Base-by-base conservation (phyloP, 2,329 filamentous ascomycete species). In the Verticillium nonalfalfae region DNA sequence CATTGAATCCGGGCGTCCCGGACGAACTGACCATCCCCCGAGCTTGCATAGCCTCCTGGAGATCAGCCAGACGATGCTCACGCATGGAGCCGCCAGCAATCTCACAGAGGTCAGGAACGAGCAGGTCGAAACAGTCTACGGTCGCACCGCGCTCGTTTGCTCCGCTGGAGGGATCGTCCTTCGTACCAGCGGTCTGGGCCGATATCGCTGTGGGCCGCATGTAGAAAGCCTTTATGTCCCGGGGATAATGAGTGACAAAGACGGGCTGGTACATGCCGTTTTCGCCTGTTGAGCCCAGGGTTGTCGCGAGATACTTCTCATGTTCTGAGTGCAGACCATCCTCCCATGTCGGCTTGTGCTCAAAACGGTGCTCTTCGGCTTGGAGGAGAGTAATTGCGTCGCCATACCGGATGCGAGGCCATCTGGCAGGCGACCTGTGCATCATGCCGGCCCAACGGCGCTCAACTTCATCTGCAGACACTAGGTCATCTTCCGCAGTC, bases 161-260 rank as follows among this genome's bases (percentile, higher is more conserved):
- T 11, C 57, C 38, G 34, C 36, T 60, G 18, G 18, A 4, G 35
- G 21, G 33, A 36, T 55, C 52, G 26, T n/a, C 2, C n/a, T 33
- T 18, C 34, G 38, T 35, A 52, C 57, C 57, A 33, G 36, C 10
- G 15, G 31, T 50, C 31, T 38, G 50, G 60, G 55, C 11, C 34
- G 60, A 38, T n/a, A 52, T 11, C 26, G 67, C 65, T 13, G 73
- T 76, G 59, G 76, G 75, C 52, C 74, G 77, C 81, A 83, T 83
- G 73, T 83, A 99, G 76, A 98, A 99, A 11, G 94, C 91, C 76
- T 99, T 99, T 73, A 95, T 87, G 57, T 81, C 79, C 66, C 85
- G 85, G n/a, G 95, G 95, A 72, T 97, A 99, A 73, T 97, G 83
- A 14, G 93, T 98, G 66, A 99, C 87, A 72, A 98, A 98, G 55